Conservation (phyloP, 257 asterid species). For the Misopates orontium region DNA sequence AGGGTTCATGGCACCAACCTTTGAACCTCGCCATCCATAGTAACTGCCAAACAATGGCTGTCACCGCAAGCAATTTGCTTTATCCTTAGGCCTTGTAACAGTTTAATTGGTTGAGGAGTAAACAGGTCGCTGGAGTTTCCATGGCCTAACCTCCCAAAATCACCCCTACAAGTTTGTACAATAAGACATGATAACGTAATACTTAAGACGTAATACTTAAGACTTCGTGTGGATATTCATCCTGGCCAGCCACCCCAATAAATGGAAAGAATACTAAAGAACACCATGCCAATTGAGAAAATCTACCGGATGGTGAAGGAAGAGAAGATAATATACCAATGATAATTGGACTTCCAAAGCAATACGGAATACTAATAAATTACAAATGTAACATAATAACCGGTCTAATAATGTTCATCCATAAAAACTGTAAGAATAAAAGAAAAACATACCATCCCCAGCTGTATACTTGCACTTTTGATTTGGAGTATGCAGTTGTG, state of each 20-base stretch:
- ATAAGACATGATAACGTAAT: neutral
- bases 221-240: neutral
- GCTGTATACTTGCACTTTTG: constrained; percentile 67
- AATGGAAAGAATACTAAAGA: neutral
- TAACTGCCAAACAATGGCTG: constrained; percentile 98
- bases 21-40: constrained; percentile 94
- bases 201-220: too few species aligned
- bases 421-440: neutral
- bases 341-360: neutral
- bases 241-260: constrained; percentile 7
- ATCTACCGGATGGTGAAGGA: too few species aligned
- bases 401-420: too few species aligned
- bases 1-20: constrained; percentile 50
- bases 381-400: neutral
- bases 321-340: too few species aligned
- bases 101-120: constrained; percentile 90
- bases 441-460: constrained; percentile 83
- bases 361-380: neutral
- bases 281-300: neutral
- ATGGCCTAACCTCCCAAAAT: constrained; percentile 97
- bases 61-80: constrained; percentile 98
- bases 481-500: constrained; percentile 79
- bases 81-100: constrained; percentile 69
- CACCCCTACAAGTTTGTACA: constrained; percentile 66
- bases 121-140: constrained; percentile 96